These are phyloP conservation scores for Guyanaporus albipodus DNA, from an alignment of 768 basidiomycete species.

Conservation along the genomic window DNA sequence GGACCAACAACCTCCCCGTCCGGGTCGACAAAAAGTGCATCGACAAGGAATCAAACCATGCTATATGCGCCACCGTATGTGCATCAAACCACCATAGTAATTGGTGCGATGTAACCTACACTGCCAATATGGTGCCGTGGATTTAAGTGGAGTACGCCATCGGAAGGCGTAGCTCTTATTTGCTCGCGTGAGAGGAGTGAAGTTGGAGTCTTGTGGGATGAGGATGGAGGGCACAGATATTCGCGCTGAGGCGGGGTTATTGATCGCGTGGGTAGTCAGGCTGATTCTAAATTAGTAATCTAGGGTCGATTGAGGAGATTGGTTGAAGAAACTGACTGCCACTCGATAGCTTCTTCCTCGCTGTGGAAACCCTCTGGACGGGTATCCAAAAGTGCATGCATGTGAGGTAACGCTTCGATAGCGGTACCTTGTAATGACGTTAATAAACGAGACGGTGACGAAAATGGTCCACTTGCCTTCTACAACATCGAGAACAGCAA, in stretches of 20 bases:
- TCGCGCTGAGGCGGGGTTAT: constrained; percentile 76
- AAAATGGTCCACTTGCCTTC: constrained; percentile 53
- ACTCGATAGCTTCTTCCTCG: constrained; percentile 82
- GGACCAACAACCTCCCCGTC: constrained; percentile 80
- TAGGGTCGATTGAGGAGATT: background rate
- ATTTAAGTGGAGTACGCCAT: constrained; percentile 83
- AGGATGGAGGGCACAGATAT: constrained; percentile 85
- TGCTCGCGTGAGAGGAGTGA: constrained; percentile 26
- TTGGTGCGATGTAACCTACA: constrained; percentile 44
- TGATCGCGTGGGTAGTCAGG: constrained; percentile 75
- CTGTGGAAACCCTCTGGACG: constrained; percentile 84
- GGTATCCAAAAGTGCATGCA: constrained; percentile 82
- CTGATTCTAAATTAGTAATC: too few species aligned
- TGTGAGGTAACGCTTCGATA: constrained; percentile 87
- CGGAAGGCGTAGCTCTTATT: constrained; percentile 36
- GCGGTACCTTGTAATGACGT: constrained; percentile 63
- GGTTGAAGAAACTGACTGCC: constrained; percentile 81
- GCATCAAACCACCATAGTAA: background rate
- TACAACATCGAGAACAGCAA: constrained; percentile 83
- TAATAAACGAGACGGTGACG: background rate
- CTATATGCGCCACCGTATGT: constrained; percentile 39
- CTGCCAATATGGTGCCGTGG: constrained; percentile 87
- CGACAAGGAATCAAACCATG: constrained; percentile 89
- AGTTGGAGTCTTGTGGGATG: constrained; percentile 40
- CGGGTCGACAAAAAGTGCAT: constrained; percentile 70